Base-by-base conservation (phyloP, 1,284 basidiomycete species). In the Microbotryomycetes sp. region DNA sequence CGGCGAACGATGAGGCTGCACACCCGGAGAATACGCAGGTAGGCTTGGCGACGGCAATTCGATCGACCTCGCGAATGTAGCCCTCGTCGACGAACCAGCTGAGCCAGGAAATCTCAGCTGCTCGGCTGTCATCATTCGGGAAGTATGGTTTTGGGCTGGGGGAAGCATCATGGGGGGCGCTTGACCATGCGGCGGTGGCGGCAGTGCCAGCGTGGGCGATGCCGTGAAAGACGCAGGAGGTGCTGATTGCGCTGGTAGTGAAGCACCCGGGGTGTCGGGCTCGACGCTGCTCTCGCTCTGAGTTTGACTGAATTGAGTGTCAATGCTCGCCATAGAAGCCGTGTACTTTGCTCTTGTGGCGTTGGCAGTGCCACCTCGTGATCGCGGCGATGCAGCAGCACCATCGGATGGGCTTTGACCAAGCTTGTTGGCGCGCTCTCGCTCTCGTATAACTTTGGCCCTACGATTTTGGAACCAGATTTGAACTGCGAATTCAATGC, bases 391-490 rank as follows among this genome's bases (percentile, higher is more conserved):
- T 11, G 56, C 15, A 27, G 5, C n/a, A n/a, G n/a, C n/a, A n/a
- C n/a, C n/a, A n/a, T 30, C 53, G 15, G 48, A 52, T 6, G 51
- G 35, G 18, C 18, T 18, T 18, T 11, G 18, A 18, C 35, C 35
- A 9, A 41, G 35, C 35, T 41, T 41, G 18, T 11, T 41, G 35
- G 35, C 35, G 18, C 35, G 35, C 35, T 41, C 52, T 1, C 56
- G 50, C 46, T 65, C 52, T 4, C 71, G 68, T 30, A 56, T 64
- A 15, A 66, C 60, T 56, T 73, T 73, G 16, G 72, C 72, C 16
- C 72, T 56, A 3, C 72, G 62, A 46, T 73, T 73, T 57, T 73
- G 72, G 45, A 72, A 72, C 72, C 72, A 73, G 30, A 73, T 70
- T 68, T 72, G 45, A 15, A 31, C 5, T 45, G 27, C 48, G 23